Evolutionary conservation across 75 land plant species (phyloP).

Genomic region (Adiantum capillusveneris): DNA sequence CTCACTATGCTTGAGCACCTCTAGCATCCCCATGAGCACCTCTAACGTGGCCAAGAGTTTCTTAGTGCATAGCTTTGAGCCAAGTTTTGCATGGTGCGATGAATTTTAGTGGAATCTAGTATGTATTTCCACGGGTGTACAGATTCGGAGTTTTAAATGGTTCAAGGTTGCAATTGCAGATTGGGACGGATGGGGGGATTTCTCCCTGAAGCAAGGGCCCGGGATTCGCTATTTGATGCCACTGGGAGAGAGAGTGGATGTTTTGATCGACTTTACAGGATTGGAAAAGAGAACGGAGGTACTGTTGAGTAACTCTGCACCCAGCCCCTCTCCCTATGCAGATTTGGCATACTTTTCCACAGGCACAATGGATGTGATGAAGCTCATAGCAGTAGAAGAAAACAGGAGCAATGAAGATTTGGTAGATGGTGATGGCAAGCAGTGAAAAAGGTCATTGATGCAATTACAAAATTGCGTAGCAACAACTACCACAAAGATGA

Average conservation of each 20-base stretch:
- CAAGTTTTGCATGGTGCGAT: no score
- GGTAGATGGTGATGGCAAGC: not conserved
- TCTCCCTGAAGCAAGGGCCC: conserved; percentile 6
- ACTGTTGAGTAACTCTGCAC: not conserved
- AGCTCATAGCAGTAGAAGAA: conserved; percentile 6
- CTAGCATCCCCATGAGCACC: no score
- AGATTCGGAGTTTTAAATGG: conserved; percentile 28
- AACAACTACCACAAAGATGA: no score
- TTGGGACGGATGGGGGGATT: conserved; percentile 27
- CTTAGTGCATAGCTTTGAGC: no score
- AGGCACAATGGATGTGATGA: conserved; percentile 13
- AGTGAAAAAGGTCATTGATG: no score
- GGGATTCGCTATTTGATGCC: conserved; percentile 2
- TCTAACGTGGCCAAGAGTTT: no score
- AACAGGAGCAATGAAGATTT: not conserved
- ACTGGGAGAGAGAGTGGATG: conserved; percentile 25
- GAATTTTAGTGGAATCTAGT: no score
- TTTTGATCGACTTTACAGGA: conserved; percentile 24
- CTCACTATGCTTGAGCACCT: no score
- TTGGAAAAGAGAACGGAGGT: not conserved
- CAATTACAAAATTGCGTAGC: no score
- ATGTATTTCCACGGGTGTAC: conserved; percentile 19
- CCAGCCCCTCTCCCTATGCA: conserved; percentile 28
- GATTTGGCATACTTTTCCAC: conserved; percentile 1
- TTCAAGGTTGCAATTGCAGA: conserved; percentile 19